phyloP scores from a whole-genome alignment of 176 grass and related monocot species.

The Musa beccarii region DNA sequence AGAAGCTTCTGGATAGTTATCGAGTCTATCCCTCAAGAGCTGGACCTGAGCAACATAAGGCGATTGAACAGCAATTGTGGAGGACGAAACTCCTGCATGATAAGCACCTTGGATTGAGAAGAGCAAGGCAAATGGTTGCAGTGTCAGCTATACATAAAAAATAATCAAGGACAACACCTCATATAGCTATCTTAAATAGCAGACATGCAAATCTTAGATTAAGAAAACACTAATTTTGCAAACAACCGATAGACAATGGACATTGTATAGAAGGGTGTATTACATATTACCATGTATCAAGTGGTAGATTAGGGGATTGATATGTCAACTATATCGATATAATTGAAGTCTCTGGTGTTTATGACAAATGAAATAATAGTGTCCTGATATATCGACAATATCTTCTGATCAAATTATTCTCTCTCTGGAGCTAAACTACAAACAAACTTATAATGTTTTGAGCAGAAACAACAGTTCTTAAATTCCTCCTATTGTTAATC shows the following conservation, averaged over 20 bases:
- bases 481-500: not conserved
- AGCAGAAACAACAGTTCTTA: not conserved
- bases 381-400: too few relatives aligned
- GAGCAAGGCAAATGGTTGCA: too few relatives aligned
- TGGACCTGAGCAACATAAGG: slow-evolving; percentile 98
- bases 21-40: slow-evolving; percentile 65
- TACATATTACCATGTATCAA: too few relatives aligned
- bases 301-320: too few relatives aligned
- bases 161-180: not conserved
- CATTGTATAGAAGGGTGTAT: not conserved
- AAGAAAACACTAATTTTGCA: not conserved
- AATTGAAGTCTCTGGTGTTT: too few relatives aligned
- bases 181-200: not conserved
- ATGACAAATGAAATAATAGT: too few relatives aligned
- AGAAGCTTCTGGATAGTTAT: slow-evolving; percentile 62
- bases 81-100: slow-evolving; percentile 55
- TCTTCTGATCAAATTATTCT: too few relatives aligned
- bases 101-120: not conserved
- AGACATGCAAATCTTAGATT: not conserved
- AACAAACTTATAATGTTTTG: not conserved
- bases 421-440: not conserved
- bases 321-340: too few relatives aligned
- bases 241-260: not conserved
- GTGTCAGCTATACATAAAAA: not conserved
- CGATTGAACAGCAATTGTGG: slow-evolving; percentile 67